Evolutionary conservation across 1,139 yeast genomes (phyloP).

Genomic region (Hanseniaspora sp.): DNA sequence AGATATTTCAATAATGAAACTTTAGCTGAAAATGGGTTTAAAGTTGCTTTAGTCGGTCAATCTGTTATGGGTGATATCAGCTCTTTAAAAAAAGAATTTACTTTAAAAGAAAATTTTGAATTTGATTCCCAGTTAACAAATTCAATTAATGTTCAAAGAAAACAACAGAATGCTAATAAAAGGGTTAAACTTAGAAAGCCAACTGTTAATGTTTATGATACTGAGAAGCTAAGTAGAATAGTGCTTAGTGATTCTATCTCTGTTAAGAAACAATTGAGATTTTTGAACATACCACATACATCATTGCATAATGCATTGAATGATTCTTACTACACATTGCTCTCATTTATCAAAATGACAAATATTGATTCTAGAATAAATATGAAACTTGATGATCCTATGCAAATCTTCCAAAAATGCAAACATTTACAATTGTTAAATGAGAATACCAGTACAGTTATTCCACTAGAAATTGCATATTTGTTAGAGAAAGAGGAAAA

Average conservation of each 20-base stretch:
- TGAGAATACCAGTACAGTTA: neutral
- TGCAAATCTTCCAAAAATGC: neutral
- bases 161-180: neutral
- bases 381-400: slow-evolving; percentile 27
- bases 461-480: slow-evolving; percentile 1
- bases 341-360: slow-evolving; percentile 41
- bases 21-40: slow-evolving; percentile 23
- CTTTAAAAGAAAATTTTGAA: slow-evolving; percentile 33
- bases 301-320: slow-evolving; percentile 74
- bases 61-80: slow-evolving; percentile 50
- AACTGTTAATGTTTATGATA: slow-evolving; percentile 35
- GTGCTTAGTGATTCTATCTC: slow-evolving; percentile 39
- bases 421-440: neutral
- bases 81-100: slow-evolving; percentile 42
- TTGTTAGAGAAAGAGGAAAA: neutral
- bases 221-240: slow-evolving; percentile 39
- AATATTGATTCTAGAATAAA: slow-evolving; percentile 42
- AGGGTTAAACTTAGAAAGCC: neutral
- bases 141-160: neutral
- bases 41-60: slow-evolving; percentile 53
- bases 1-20: slow-evolving; percentile 15
- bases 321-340: slow-evolving; percentile 61
- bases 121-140: neutral
- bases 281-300: slow-evolving; percentile 49
- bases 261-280: slow-evolving; percentile 38